phyloP scores from a whole-genome alignment of 148 eudicot species.

The Polygonum maritimum region DNA sequence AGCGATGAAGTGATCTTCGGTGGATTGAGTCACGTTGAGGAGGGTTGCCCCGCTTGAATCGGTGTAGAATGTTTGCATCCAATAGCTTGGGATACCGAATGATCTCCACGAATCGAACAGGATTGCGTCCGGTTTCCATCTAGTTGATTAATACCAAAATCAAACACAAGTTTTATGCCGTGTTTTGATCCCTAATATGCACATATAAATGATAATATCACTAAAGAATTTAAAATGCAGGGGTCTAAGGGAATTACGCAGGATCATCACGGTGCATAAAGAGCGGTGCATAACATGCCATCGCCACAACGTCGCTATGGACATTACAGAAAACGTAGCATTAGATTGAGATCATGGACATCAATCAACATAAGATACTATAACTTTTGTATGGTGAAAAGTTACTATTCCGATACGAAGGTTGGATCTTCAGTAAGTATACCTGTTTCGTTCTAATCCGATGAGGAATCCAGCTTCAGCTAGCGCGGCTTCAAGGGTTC shows the following conservation, averaged over 20 bases:
- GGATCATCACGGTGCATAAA: background rate
- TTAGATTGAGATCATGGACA: background rate
- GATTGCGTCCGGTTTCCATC: background rate
- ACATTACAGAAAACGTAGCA: background rate
- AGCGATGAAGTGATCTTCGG: background rate
- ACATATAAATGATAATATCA: background rate
- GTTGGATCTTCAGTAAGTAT: background rate
- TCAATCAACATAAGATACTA: too few relatives aligned
- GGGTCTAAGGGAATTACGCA: background rate
- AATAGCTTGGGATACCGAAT: background rate
- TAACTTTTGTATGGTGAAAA: background rate
- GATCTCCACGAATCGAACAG: background rate
- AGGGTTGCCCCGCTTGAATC: background rate
- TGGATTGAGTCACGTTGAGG: background rate
- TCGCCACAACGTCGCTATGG: constrained; percentile 14
- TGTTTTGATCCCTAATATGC: background rate
- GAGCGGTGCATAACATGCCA: background rate
- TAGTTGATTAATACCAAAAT: background rate
- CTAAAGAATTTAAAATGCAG: background rate
- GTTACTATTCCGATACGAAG: background rate
- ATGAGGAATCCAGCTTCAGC: constrained; percentile 88
- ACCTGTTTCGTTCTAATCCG: constrained; percentile 48
- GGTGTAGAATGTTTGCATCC: background rate
- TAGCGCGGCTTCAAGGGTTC: constrained; percentile 51
- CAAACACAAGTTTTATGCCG: background rate